A percentile compares a stretch with the other conserved stretches of the same genome.
Conservation (phyloP, 2,329 filamentous ascomycete genomes). For the Clarireedia monteithiana region DNA sequence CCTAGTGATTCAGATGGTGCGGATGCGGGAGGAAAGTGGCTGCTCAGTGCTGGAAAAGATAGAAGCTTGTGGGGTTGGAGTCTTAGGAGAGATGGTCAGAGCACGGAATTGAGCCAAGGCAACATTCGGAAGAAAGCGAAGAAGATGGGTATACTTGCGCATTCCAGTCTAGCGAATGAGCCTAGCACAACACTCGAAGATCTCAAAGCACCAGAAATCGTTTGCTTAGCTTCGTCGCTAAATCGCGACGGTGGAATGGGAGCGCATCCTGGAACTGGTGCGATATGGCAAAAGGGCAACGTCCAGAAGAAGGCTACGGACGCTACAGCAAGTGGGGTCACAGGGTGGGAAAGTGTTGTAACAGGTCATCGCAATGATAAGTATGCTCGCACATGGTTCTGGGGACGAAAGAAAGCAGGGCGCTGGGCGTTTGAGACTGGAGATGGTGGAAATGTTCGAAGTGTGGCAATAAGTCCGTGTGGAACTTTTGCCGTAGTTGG, state of each 20-base stretch:
- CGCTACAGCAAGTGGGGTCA: conserved; percentile 66
- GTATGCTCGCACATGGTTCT: conserved; percentile 92
- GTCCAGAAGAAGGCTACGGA: conserved; percentile 52
- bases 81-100: conserved; percentile 88
- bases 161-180: conserved; percentile 47
- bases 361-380: conserved; percentile 84
- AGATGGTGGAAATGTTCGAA: conserved; percentile 75
- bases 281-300: conserved; percentile 73
- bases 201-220: conserved; percentile 87
- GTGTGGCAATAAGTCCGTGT: conserved; percentile 82
- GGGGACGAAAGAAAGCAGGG: conserved; percentile 88
- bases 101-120: conserved; percentile 86
- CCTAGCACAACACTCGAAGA: conserved; percentile 60
- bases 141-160: conserved; percentile 67
- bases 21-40: conserved; percentile 85
- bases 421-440: conserved; percentile 87
- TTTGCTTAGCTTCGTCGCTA: conserved; percentile 80
- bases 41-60: conserved; percentile 82
- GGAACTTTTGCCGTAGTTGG: conserved; percentile 91
- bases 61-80: conserved; percentile 96
- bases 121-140: conserved; percentile 82
- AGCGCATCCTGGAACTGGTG: conserved; percentile 66
- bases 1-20: conserved; percentile 84
- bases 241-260: conserved; percentile 95
- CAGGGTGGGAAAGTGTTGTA: conserved; percentile 94